A percentile compares a stretch with the other conserved stretches of the same genome.
These are phyloP conservation scores for Botryotinia calthae DNA, from an alignment of 2,329 filamentous ascomycete species.

Conservation along the genomic window DNA sequence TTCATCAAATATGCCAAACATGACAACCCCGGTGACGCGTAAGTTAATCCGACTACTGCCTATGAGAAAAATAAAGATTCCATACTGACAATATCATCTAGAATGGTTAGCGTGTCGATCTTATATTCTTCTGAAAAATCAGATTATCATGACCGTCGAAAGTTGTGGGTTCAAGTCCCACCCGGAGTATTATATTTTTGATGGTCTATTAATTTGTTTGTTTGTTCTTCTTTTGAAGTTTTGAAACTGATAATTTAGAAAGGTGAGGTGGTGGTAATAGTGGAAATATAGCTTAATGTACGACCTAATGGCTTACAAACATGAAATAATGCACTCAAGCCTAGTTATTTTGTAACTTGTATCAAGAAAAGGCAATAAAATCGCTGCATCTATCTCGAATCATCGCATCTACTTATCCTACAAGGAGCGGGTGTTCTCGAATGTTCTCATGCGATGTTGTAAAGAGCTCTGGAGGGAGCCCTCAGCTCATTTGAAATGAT, in stretches of 20 bases:
- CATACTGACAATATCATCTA: slow-evolving; percentile 1
- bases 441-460: neutral
- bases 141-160: slow-evolving; percentile 23
- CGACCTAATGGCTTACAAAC: neutral
- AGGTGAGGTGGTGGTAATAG: neutral
- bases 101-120: slow-evolving; percentile 30
- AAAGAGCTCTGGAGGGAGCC: neutral
- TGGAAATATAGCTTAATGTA: neutral
- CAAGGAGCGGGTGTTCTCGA: neutral
- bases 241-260: neutral
- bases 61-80: neutral
- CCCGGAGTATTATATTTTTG: slow-evolving; percentile 15
- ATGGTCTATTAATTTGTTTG: neutral
- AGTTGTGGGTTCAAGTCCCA: slow-evolving; percentile 24
- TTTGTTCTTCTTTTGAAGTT: neutral
- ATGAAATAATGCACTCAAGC: neutral
- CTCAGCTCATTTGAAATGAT: neutral
- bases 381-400: neutral
- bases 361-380: neutral
- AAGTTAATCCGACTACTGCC: neutral
- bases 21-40: slow-evolving; percentile 18
- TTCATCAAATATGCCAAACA: slow-evolving; percentile 16
- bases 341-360: neutral
- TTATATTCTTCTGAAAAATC: slow-evolving; percentile 23
- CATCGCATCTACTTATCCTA: neutral